Evolutionary conservation across 352 stramenopile species (phyloP).

Genomic region (Pythium insidiosum): DNA sequence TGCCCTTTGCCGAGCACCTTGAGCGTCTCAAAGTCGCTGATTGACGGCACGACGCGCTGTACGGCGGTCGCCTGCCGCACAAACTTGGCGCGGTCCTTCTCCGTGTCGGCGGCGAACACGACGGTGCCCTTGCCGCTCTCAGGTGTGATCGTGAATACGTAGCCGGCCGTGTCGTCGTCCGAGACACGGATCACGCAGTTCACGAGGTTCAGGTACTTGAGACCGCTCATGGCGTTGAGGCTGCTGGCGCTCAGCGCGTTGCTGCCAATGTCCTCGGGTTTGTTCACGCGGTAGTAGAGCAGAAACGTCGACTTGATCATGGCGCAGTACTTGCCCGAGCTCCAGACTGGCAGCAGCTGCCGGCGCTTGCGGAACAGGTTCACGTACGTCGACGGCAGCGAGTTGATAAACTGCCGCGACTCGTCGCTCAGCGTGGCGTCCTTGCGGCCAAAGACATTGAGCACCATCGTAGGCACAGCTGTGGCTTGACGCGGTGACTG

Average conservation of each 20-base stretch:
- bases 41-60: constrained; percentile 37
- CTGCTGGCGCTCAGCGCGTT: neutral
- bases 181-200: constrained; percentile 72
- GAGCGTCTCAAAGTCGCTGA: constrained; percentile 73
- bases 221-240: constrained; percentile 1
- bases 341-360: constrained; percentile 75
- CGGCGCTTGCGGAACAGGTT: constrained; percentile 82
- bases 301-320: constrained; percentile 86
- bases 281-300: constrained; percentile 75
- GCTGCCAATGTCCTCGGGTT: constrained; percentile 27
- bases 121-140: constrained; percentile 58
- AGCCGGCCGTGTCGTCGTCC: constrained; percentile 64
- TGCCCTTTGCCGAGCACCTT: constrained; percentile 80
- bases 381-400: constrained; percentile 74
- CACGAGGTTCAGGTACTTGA: constrained; percentile 78
- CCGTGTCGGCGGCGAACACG: constrained; percentile 70
- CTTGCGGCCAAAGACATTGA: constrained; percentile 74
- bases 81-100: constrained; percentile 84
- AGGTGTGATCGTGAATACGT: constrained; percentile 67
- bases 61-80: constrained; percentile 37
- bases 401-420: constrained; percentile 78
- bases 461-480: constrained; percentile 60
- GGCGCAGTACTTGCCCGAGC: constrained; percentile 77
- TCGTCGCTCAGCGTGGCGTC: constrained; percentile 67
- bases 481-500: neutral